Evolutionary conservation across 73 alveolate species (phyloP).

Genomic region (Paramecium primaurelia): DNA sequence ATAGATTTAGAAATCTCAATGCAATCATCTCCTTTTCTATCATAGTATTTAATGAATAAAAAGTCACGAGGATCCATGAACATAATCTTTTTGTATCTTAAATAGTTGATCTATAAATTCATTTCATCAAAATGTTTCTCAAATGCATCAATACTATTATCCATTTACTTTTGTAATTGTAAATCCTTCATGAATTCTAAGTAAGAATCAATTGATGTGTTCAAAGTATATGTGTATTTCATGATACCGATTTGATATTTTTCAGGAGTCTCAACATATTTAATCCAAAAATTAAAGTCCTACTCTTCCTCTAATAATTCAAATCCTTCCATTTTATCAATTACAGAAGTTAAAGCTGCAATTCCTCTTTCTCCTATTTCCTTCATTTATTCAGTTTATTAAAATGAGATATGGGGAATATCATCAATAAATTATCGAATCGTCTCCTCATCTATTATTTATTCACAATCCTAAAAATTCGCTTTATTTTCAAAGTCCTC

Average conservation of each 20-base stretch:
- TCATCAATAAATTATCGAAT: constrained; percentile 13
- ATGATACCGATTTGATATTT: neutral
- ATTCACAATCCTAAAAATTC: constrained; percentile 12
- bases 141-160: neutral
- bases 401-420: neutral
- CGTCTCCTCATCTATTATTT: neutral
- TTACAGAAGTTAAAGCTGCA: neutral
- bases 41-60: neutral
- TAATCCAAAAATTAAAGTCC: constrained; percentile 43
- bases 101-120: neutral
- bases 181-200: constrained; percentile 12
- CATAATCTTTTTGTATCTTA: constrained; percentile 22
- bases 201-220: neutral
- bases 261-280: constrained; percentile 34
- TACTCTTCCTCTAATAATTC: neutral
- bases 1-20: constrained; percentile 21
- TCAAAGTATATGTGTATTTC: constrained; percentile 18
- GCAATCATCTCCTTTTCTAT: neutral
- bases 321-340: neutral
- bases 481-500: constrained; percentile 35
- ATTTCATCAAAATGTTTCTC: neutral
- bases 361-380: constrained; percentile 26
- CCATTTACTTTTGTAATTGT: neutral
- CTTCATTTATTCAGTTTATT: neutral
- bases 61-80: constrained; percentile 50